These are phyloP conservation scores for Elaeis guineensis DNA, from an alignment of 176 grass and related monocot genomes.

Conservation along the genomic window DNA sequence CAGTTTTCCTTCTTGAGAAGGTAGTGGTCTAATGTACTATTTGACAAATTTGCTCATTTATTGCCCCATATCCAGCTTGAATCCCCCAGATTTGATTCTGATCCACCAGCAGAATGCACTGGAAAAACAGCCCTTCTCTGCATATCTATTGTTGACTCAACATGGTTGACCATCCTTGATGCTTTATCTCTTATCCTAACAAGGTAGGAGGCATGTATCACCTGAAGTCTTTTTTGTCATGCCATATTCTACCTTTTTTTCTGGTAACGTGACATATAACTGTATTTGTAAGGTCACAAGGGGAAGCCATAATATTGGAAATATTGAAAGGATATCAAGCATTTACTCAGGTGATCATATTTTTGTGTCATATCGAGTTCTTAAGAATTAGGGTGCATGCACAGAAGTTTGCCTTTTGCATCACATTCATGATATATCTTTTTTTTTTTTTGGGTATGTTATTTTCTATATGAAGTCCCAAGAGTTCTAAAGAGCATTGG, in stretches of 20 bases:
- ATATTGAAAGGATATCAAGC: conserved; percentile 99
- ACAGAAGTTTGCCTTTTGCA: too few species aligned
- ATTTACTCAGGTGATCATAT: conserved; percentile 64
- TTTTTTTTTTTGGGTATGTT: too few species aligned
- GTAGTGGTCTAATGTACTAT: not conserved
- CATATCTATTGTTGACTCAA: conserved; percentile 79
- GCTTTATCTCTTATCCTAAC: conserved; percentile 90
- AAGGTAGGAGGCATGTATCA: conserved; percentile 21
- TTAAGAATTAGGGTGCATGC: too few species aligned
- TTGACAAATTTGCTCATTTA: conserved; percentile 14
- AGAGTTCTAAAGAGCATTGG: too few species aligned
- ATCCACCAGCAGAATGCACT: conserved; percentile 37
- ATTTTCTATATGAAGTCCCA: too few species aligned
- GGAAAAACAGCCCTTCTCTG: conserved; percentile 70
- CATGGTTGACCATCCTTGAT: conserved; percentile 97
- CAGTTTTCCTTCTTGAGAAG: conserved; percentile 8
- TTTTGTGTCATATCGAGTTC: too few species aligned
- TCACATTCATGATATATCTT: too few species aligned
- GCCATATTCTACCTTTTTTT: conserved; percentile 14
- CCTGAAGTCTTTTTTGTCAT: conserved; percentile 16
- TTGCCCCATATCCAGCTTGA: conserved; percentile 57
- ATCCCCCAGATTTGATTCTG: conserved; percentile 78
- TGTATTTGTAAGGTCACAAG: conserved; percentile 77
- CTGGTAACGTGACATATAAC: conserved; percentile 17
- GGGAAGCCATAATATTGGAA: conserved; percentile 99